Conservation (phyloP, 2,329 filamentous ascomycete genomes). For the Ophiostoma sp. region DNA sequence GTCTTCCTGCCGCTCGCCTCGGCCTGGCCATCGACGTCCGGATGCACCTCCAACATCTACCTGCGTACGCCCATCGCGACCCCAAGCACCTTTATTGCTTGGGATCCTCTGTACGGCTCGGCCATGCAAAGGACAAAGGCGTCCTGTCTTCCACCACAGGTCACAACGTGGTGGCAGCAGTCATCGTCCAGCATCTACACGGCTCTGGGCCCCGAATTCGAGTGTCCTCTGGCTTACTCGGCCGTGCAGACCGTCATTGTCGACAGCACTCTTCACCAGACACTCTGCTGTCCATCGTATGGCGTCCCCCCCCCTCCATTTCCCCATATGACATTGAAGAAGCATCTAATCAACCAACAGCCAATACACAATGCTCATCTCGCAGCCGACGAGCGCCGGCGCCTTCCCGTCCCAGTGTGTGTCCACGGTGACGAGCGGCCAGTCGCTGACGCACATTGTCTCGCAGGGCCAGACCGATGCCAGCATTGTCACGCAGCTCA, state of each 20-base stretch:
- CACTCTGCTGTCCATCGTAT: constrained; percentile 21
- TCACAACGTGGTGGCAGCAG: constrained; percentile 2
- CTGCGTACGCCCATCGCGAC: constrained; percentile 17
- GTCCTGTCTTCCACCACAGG: neutral
- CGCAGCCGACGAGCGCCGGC: constrained; percentile 14
- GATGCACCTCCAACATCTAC: constrained; percentile 22
- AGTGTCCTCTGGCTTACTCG: constrained; percentile 18
- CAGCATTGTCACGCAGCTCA: constrained; percentile 9
- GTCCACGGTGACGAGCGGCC: constrained; percentile 20
- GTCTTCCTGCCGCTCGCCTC: constrained; percentile 21
- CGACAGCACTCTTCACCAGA: constrained; percentile 19
- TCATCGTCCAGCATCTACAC: neutral
- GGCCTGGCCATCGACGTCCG: constrained; percentile 16
- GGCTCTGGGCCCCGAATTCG: constrained; percentile 18
- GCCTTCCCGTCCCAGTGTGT: constrained; percentile 21
- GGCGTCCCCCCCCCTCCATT: no score
- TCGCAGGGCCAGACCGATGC: neutral
- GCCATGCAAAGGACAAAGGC: neutral
- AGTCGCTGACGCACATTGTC: constrained; percentile 13
- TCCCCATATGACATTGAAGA: no score
- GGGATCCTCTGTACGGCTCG: constrained; percentile 15
- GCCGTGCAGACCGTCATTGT: constrained; percentile 20
- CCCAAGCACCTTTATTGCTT: constrained; percentile 21
- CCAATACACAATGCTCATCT: constrained; percentile 20
- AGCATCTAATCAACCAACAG: neutral